Base-by-base conservation (phyloP, 2,329 filamentous ascomycete genomes). In the Botrytis porri region DNA sequence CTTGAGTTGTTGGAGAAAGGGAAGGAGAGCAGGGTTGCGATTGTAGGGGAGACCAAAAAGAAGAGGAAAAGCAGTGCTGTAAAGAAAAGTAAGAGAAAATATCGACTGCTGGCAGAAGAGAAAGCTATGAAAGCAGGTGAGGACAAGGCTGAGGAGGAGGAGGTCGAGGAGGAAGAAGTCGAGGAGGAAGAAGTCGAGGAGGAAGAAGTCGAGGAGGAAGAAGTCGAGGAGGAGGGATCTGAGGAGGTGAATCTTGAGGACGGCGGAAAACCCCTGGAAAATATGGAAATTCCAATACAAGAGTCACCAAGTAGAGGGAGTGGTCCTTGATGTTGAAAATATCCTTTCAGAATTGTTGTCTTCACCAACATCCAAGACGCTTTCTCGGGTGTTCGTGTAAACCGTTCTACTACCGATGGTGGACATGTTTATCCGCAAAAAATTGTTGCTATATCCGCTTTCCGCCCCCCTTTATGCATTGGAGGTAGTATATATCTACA, bases 81-180 rank as follows among this genome's bases (percentile, higher is more conserved):
- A 8, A 97, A 98, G 84, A 98, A 98, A 87, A 90, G 88, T 72
- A 88, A 90, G 78, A 87, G 93, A 78, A 97, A 97, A 82, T 95
- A 95, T 79, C 86, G 86, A 74, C 86, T 86, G 79, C 81, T 93
- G 69, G 78, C 80, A 51, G 79, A 81, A 60, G 79, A 75, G n/a
- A 78, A 76, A 9, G 62, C 70, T 37, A 77, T 74, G 41, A 75
- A 69, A 25, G 77, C 48, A 66, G 71, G 60, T 70, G 79, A 77
- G 25, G 75, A 75, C 22, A 76, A 75, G 1, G 75, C 25, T 39
- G 45, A 57, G 39, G 45, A 63, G 14, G 22, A 39, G 12, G 48
- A 7, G 48, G 37, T 39, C 20, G 39, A 57, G 14, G 22, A 39
- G 12, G 25, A 1, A 14, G 41, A 43, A 16, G 54, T 20, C 22